Evolutionary conservation across 177 flowering plant species (phyloP).

Genomic region (Viscum album): DNA sequence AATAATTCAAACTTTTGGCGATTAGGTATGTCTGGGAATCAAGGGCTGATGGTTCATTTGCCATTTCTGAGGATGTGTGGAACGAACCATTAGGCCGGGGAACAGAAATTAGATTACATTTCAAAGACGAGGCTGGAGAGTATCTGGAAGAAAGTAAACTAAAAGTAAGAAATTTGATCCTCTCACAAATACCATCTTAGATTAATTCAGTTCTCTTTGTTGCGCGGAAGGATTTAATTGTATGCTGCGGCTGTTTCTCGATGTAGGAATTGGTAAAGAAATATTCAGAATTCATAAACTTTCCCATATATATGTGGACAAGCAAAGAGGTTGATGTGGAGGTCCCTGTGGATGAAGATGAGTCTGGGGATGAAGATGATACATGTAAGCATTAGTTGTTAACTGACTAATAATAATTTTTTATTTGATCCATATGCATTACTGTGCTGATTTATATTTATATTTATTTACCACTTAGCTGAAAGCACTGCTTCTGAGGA

Average conservation of each 20-base stretch:
- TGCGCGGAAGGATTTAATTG: no score
- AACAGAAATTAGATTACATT: slow-evolving; percentile 84
- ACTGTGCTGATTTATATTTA: background rate
- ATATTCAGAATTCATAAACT: slow-evolving; percentile 93
- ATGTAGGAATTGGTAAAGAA: slow-evolving; percentile 79
- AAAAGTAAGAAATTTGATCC: slow-evolving; percentile 37
- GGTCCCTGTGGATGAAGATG: slow-evolving; percentile 91
- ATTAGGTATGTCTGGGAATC: slow-evolving; percentile 95
- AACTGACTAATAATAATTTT: no score
- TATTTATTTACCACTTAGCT: slow-evolving; percentile 23
- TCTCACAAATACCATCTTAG: no score
- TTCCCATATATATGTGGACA: slow-evolving; percentile 84
- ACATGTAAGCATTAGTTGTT: slow-evolving; percentile 23
- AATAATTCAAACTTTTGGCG: background rate
- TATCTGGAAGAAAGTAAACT: slow-evolving; percentile 80
- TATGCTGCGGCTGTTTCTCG: background rate
- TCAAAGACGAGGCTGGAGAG: slow-evolving; percentile 86
- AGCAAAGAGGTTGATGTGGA: slow-evolving; percentile 87
- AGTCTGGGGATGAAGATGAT: slow-evolving; percentile 67
- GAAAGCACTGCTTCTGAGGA: slow-evolving; percentile 56
- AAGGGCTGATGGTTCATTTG: slow-evolving; percentile 95
- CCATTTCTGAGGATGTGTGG: slow-evolving; percentile 79
- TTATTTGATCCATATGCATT: background rate
- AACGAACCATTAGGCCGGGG: slow-evolving; percentile 98
- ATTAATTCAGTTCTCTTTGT: no score